phyloP scores from a whole-genome alignment of 2,329 filamentous ascomycete species.

The Phoma herbarum region DNA sequence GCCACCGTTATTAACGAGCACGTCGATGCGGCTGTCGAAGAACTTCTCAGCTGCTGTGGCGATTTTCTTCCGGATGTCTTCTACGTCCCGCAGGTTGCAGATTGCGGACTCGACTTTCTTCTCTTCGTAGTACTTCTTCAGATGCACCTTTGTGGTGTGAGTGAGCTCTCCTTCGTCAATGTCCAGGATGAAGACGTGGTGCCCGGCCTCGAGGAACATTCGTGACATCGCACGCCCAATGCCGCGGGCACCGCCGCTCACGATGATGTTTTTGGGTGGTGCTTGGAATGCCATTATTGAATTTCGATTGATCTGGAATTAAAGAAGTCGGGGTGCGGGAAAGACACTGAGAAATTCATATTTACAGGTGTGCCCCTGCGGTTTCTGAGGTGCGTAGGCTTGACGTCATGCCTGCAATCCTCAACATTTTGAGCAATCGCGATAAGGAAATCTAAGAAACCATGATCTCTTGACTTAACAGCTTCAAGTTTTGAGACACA shows the following conservation, averaged over 20 bases:
- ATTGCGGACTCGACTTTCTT: slow-evolving; percentile 48
- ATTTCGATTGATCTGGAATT: not conserved
- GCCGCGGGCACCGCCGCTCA: slow-evolving; percentile 57
- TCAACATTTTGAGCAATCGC: slow-evolving; percentile 1
- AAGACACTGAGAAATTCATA: not conserved
- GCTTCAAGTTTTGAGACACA: not conserved
- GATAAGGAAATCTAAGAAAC: not conserved
- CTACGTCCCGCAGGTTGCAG: slow-evolving; percentile 57
- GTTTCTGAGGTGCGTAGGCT: slow-evolving; percentile 28
- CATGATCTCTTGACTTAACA: not conserved
- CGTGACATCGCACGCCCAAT: slow-evolving; percentile 59
- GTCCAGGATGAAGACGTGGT: slow-evolving; percentile 60
- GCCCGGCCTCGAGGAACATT: slow-evolving; percentile 56
- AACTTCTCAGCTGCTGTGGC: slow-evolving; percentile 54
- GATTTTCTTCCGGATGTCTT: slow-evolving; percentile 54
- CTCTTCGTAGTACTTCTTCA: slow-evolving; percentile 48
- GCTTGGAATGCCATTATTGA: slow-evolving; percentile 12
- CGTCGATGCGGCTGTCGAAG: slow-evolving; percentile 53
- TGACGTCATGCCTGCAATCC: slow-evolving; percentile 39
- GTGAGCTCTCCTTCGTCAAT: slow-evolving; percentile 50
- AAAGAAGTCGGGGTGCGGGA: not conserved
- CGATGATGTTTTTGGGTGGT: slow-evolving; percentile 47
- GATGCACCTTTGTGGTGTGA: slow-evolving; percentile 52
- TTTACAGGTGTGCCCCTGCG: slow-evolving; percentile 2
- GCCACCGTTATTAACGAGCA: slow-evolving; percentile 52